phyloP scores from a whole-genome alignment of 148 eudicot species.

The Fagopyrum tataricum region DNA sequence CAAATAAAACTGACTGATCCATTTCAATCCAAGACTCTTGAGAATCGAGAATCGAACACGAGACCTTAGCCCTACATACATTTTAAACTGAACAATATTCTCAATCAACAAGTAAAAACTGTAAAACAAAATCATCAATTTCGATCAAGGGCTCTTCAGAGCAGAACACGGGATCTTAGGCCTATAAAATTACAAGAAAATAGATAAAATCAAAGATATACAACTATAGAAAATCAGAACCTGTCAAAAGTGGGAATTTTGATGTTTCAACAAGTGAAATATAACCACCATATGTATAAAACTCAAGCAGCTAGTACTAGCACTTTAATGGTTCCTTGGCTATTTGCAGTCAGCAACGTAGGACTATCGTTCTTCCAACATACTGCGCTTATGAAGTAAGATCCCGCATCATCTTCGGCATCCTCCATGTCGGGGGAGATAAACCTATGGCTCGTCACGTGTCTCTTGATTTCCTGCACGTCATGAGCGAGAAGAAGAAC shows the following conservation, averaged over 20 bases:
- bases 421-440: constrained; percentile 52
- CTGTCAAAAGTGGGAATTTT: constrained; percentile 3
- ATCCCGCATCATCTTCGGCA: constrained; percentile 61
- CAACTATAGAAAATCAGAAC: constrained; percentile 8
- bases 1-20: too few relatives aligned
- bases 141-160: too few relatives aligned
- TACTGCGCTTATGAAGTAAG: constrained; percentile 86
- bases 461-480: constrained; percentile 66
- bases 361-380: constrained; percentile 89
- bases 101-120: too few relatives aligned
- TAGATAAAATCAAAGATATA: neutral
- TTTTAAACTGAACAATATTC: too few relatives aligned
- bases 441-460: constrained; percentile 76
- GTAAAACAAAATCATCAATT: too few relatives aligned
- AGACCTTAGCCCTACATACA: too few relatives aligned
- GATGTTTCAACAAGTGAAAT: neutral
- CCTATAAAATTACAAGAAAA: constrained; percentile 3
- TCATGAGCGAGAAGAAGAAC: neutral
- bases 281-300: neutral
- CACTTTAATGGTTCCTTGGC: constrained; percentile 90
- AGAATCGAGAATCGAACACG: too few relatives aligned
- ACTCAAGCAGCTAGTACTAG: constrained; percentile 71
- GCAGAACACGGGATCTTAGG: neutral
- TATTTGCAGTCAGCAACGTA: constrained; percentile 75
- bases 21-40: too few relatives aligned